phyloP scores from a whole-genome alignment of 2,329 filamentous ascomycete species.

The Aspergillus nomiae region DNA sequence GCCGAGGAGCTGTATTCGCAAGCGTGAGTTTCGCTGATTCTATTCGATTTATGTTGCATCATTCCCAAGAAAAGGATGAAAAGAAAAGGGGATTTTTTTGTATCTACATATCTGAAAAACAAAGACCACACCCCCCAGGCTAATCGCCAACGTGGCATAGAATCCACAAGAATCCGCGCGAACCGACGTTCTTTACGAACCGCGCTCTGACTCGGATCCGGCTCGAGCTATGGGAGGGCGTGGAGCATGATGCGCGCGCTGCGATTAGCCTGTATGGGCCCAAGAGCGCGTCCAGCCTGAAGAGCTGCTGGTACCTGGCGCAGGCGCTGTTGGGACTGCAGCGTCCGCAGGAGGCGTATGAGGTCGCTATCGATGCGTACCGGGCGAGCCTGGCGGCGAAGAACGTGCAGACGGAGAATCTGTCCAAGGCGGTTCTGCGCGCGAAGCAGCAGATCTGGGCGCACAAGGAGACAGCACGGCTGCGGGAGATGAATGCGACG shows the following conservation, averaged over 20 bases:
- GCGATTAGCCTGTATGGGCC: conserved; percentile 67
- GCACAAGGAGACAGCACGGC: conserved; percentile 59
- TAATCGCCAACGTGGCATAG: conserved; percentile 42
- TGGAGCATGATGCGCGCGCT: conserved; percentile 73
- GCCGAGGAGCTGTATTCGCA: conserved; percentile 51
- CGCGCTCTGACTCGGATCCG: conserved; percentile 80
- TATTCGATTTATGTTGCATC: neutral
- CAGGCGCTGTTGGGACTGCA: conserved; percentile 78
- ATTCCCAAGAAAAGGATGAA: neutral
- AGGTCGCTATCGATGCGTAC: conserved; percentile 72
- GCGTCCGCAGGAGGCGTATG: conserved; percentile 72
- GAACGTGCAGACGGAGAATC: conserved; percentile 68
- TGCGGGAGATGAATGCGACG: conserved; percentile 49
- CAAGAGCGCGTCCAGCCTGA: conserved; percentile 64
- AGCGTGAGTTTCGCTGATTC: conserved; percentile 37
- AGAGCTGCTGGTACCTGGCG: conserved; percentile 80
- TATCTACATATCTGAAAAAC: neutral
- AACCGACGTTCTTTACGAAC: conserved; percentile 84
- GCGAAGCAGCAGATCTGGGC: conserved; percentile 90
- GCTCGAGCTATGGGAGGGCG: conserved; percentile 71
- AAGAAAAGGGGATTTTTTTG: neutral
- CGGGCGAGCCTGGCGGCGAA: conserved; percentile 63
- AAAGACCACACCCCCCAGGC: neutral
- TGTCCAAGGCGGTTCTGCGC: conserved; percentile 72
- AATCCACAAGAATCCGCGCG: conserved; percentile 75